Evolutionary conservation across 495 filamentous ascomycete genomes (phyloP).

Genomic region (Glonium stellatum): DNA sequence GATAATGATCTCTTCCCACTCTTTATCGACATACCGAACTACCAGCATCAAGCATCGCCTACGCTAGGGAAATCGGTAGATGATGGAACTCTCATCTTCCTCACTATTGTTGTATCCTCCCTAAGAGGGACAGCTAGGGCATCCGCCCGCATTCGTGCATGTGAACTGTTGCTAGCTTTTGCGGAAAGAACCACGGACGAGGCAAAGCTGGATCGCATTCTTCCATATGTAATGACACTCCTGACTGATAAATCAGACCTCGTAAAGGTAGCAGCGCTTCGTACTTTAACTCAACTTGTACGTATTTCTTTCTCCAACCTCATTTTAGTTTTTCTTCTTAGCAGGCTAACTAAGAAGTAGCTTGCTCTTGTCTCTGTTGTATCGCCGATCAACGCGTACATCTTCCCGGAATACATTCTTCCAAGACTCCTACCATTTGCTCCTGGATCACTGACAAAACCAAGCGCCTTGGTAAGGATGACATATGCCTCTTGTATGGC

Average conservation of each 20-base stretch:
- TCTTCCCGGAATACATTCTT: slow-evolving; percentile 93
- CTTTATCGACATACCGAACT: slow-evolving; percentile 79
- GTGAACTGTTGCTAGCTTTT: slow-evolving; percentile 89
- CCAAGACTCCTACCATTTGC: slow-evolving; percentile 71
- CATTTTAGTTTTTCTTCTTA: not conserved
- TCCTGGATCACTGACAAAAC: slow-evolving; percentile 46
- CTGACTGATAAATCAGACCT: slow-evolving; percentile 73
- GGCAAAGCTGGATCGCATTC: slow-evolving; percentile 87
- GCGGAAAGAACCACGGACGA: slow-evolving; percentile 89
- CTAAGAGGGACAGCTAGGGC: slow-evolving; percentile 82
- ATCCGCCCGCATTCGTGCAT: slow-evolving; percentile 80
- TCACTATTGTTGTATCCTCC: slow-evolving; percentile 80
- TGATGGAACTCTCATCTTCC: slow-evolving; percentile 87
- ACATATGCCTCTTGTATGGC: slow-evolving; percentile 91
- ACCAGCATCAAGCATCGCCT: slow-evolving; percentile 54
- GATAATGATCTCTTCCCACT: slow-evolving; percentile 56
- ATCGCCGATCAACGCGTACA: slow-evolving; percentile 88
- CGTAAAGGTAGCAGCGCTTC: slow-evolving; percentile 77
- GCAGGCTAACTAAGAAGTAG: slow-evolving; percentile 18
- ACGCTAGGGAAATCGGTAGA: slow-evolving; percentile 47
- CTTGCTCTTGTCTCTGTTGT: slow-evolving; percentile 79
- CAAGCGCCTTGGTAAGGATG: slow-evolving; percentile 66
- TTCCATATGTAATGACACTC: slow-evolving; percentile 79
- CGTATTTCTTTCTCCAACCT: slow-evolving; percentile 9
- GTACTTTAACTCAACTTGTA: slow-evolving; percentile 74